These are phyloP conservation scores for Vitis riparia DNA, from an alignment of 164 flowering plant genomes.

Conservation along the genomic window DNA sequence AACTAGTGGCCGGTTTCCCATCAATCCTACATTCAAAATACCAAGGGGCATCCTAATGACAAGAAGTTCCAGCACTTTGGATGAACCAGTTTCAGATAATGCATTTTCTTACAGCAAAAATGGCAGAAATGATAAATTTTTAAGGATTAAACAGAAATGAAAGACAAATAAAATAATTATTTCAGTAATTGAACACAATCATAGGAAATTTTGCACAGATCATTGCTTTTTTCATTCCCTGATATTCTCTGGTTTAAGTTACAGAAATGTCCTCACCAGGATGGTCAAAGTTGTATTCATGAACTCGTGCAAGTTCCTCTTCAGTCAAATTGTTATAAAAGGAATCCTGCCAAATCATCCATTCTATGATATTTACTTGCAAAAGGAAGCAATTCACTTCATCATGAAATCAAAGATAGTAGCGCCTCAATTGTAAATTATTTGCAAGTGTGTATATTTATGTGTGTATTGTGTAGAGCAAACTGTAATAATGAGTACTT, in stretches of 20 bases:
- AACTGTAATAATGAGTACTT: too few species aligned
- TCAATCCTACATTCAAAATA: background rate
- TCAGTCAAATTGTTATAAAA: conserved; percentile 79
- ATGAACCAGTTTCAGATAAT: background rate
- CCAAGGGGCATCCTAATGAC: background rate
- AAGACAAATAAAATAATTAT: background rate
- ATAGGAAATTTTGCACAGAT: background rate
- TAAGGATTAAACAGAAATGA: background rate
- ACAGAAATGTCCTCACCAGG: conserved; percentile 52
- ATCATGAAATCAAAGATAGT: background rate
- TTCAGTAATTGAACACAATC: background rate
- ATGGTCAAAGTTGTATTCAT: conserved; percentile 97
- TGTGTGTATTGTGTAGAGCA: too few species aligned
- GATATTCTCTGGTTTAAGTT: background rate
- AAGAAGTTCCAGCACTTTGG: background rate
- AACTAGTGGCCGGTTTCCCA: background rate
- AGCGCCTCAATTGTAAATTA: background rate
- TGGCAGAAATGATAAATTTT: background rate
- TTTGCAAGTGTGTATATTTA: too few species aligned
- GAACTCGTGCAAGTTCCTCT: conserved; percentile 72
- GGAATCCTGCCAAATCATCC: conserved; percentile 70
- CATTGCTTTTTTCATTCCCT: background rate
- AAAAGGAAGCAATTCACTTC: too few species aligned
- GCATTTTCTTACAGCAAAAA: background rate
- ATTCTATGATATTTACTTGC: background rate